A percentile compares a stretch with the other conserved stretches of the same genome.
phyloP scores from a whole-genome alignment of 2,329 filamentous ascomycete species.

The Aspergillus amoenus region DNA sequence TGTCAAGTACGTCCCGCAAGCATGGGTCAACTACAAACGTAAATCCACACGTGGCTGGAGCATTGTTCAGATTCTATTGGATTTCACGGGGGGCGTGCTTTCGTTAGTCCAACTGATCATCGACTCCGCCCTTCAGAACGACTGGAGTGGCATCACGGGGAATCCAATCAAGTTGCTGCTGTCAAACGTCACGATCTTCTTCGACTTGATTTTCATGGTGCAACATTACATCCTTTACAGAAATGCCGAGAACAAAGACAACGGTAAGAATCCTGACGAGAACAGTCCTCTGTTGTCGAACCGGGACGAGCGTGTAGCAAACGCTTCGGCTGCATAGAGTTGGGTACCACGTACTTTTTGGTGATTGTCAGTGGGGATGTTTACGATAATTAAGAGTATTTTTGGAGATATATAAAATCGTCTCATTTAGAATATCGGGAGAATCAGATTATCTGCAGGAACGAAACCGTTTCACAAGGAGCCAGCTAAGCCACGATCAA shows the following conservation, averaged over 20 bases:
- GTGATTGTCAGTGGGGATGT: background rate
- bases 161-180: slow-evolving; percentile 90
- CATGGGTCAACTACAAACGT: slow-evolving; percentile 78
- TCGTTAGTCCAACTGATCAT: slow-evolving; percentile 79
- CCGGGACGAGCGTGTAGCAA: slow-evolving; percentile 7
- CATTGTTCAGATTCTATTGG: slow-evolving; percentile 79
- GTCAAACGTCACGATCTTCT: slow-evolving; percentile 80
- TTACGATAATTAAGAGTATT: background rate
- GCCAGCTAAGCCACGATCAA: background rate
- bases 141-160: slow-evolving; percentile 88
- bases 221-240: slow-evolving; percentile 86
- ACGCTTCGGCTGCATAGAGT: background rate
- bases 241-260: slow-evolving; percentile 26
- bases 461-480: background rate
- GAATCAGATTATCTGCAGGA: background rate
- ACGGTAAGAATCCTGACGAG: slow-evolving; percentile 17
- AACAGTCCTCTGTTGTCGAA: slow-evolving; percentile 31
- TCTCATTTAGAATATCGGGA: background rate
- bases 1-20: slow-evolving; percentile 90
- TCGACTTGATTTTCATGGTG: slow-evolving; percentile 79
- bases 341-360: background rate
- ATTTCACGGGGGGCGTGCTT: slow-evolving; percentile 76
- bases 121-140: slow-evolving; percentile 78
- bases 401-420: background rate
- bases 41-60: slow-evolving; percentile 85